Percentiles rank a stretch among this genome's conserved stretches.
These are phyloP conservation scores for Botrytis fabae DNA, from an alignment of 2,329 filamentous ascomycete species.

Conservation along the genomic window DNA sequence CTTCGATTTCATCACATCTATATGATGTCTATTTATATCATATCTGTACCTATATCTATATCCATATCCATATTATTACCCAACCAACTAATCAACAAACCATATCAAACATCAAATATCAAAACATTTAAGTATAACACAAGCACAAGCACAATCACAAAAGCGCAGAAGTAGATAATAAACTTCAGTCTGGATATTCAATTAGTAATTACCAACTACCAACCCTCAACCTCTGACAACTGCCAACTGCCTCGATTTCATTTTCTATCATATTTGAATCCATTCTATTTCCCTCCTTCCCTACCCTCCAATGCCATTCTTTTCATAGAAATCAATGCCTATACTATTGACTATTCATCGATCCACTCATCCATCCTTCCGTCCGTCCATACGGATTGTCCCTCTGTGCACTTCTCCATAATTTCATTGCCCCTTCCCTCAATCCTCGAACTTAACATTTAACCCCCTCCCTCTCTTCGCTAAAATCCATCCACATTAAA, in stretches of 20 bases:
- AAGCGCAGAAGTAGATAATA: not conserved
- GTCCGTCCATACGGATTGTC: not conserved
- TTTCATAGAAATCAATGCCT: not conserved
- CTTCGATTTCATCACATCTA: no score
- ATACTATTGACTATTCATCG: not conserved
- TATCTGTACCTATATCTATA: no score
- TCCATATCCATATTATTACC: no score
- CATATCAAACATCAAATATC: not conserved
- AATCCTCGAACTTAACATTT: not conserved
- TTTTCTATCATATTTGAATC: not conserved
- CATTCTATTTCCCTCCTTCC: not conserved
- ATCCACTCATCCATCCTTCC: not conserved
- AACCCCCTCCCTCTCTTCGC: not conserved
- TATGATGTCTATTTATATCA: no score
- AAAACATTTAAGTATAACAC: not conserved
- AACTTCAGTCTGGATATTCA: not conserved
- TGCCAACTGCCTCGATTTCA: not conserved
- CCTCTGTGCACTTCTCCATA: not conserved
- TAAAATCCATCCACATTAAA: not conserved
- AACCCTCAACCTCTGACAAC: not conserved
- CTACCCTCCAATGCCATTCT: no score
- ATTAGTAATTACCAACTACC: not conserved
- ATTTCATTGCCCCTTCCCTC: not conserved
- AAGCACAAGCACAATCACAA: not conserved
- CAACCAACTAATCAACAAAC: not conserved